Base-by-base conservation (phyloP, 768 basidiomycete genomes). In the Agaricus sinodeliciosus region DNA sequence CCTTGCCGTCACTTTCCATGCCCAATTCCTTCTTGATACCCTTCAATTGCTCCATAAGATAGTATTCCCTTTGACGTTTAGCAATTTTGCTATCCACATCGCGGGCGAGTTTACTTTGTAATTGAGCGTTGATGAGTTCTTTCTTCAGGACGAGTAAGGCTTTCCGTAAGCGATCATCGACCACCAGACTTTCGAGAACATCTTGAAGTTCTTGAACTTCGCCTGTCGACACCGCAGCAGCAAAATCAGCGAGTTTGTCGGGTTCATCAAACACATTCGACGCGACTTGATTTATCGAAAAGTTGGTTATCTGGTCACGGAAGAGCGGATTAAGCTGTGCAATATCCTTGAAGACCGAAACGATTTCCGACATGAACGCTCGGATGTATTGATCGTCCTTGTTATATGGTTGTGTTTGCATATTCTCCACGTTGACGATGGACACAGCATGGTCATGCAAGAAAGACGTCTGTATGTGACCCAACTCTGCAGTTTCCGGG, bases 271-370 rank as follows among this genome's bases (percentile, higher is more conserved):
- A 97, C 51, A 96, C 89, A 69, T 93, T 96, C 8, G 87, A 80
- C 1, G 93, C 87, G 51, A 91, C 82, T 65, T 95, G 92, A 65
- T 88, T 87, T 68, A 95, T 93, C 13, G 89, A 89, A 68, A 96
- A 96, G 66, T 92, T 93, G 57, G 94, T 93, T 59, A 97, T 95
- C 65, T 97, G 94, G 72, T 97, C 95, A 40, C 94, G 88, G 85
- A 98, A 97, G 58, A 97, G 82, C 1, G 94, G 94, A 68, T 96
- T 95, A 40, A 97, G 79, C 66, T 94, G 91, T 0, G 94, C 94
- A 55, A 98, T 96, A 64, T 97, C 94, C 74, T 98, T 98, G 81
- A 98, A 97, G 36, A 94, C 92, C 42, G 89, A 87, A 58, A 98
- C 88, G 55, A 98, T 92, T 69, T 98, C 95, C 40, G 87, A 86